These are phyloP conservation scores for Fomes fomentarius DNA, from an alignment of 1,284 basidiomycete genomes.

Conservation along the genomic window DNA sequence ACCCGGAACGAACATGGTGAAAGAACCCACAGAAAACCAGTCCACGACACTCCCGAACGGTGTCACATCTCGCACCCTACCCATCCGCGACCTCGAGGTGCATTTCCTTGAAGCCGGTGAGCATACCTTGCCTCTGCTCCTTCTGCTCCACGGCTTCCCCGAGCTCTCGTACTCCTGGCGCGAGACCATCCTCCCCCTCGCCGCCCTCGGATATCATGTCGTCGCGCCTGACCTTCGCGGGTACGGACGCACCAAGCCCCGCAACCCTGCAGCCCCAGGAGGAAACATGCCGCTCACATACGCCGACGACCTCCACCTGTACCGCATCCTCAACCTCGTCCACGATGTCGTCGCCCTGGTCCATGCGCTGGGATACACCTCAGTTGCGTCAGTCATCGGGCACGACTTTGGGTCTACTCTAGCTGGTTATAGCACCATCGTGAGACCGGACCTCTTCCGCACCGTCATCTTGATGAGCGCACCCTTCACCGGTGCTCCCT, in stretches of 20 bases:
- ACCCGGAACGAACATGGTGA: background rate
- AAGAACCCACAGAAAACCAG: background rate
- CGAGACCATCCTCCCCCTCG: constrained; percentile 53
- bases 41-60: constrained; percentile 10
- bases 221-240: constrained; percentile 41
- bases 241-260: constrained; percentile 36
- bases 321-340: constrained; percentile 51
- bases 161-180: constrained; percentile 69
- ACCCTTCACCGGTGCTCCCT: constrained; percentile 52
- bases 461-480: constrained; percentile 62
- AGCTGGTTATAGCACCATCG: constrained; percentile 54
- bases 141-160: constrained; percentile 70
- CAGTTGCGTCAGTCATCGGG: constrained; percentile 53
- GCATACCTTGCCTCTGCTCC: constrained; percentile 45
- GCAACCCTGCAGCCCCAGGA: constrained; percentile 7
- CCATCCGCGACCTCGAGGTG: constrained; percentile 46
- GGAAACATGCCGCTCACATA: constrained; percentile 35
- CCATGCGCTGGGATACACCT: constrained; percentile 50
- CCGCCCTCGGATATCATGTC: constrained; percentile 40
- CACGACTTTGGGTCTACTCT: constrained; percentile 63
- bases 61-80: constrained; percentile 24
- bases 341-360: constrained; percentile 56
- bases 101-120: constrained; percentile 54
- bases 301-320: constrained; percentile 53
- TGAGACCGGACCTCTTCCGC: constrained; percentile 57